Conservation (phyloP, 441 rosid species). For the Pelargonium australe region DNA sequence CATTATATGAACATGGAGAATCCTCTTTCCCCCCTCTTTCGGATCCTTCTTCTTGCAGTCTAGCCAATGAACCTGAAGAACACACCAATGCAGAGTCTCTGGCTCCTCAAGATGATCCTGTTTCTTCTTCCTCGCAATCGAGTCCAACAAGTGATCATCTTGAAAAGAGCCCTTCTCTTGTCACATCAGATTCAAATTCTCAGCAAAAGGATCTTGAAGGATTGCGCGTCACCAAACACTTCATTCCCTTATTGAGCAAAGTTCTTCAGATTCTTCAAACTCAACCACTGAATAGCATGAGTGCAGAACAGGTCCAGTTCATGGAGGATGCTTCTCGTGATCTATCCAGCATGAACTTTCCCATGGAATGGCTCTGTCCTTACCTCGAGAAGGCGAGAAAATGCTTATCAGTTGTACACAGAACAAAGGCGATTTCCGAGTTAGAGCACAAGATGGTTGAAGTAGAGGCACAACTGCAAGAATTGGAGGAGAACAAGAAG, state of each 20-base stretch:
- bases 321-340: not conserved
- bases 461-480: not conserved
- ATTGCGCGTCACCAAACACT: not conserved
- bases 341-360: too few relatives aligned
- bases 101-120: not conserved
- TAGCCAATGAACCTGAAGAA: not conserved
- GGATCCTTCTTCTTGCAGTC: not conserved
- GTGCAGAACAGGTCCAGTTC: not conserved
- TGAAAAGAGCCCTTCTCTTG: not conserved
- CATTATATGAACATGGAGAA: too few relatives aligned
- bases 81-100: not conserved
- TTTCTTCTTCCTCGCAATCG: not conserved
- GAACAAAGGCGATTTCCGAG: not conserved
- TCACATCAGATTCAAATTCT: not conserved
- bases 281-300: not conserved
- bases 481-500: not conserved
- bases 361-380: not conserved
- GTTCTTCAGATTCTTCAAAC: not conserved
- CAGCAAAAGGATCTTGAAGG: not conserved
- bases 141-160: not conserved
- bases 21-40: not conserved
- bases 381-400: not conserved
- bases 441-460: not conserved
- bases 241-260: not conserved
- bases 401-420: not conserved